Evolutionary conservation across 1,284 basidiomycete species (phyloP), one percentile per base, ranked within the genome.

Genomic region (Limonomyces culmigenus): DNA sequence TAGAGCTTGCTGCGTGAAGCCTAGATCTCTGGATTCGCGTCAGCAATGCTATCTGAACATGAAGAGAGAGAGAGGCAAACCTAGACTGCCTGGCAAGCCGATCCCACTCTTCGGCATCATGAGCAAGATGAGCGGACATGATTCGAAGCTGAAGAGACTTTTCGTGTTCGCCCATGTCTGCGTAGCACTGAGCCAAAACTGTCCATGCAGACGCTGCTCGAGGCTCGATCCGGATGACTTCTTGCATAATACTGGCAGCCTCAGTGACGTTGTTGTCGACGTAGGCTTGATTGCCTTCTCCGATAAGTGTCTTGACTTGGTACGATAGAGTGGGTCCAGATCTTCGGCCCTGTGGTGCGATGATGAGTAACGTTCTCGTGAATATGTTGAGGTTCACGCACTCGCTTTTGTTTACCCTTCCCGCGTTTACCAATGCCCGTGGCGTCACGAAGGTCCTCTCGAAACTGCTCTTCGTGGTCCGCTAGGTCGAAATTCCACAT

Each of bases 181-280:
- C 67, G 47, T 85, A 78, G 45, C 81, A 83, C 42, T 78, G 72
- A 1, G 81, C 85, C 3, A 95, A 67, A 0, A 89, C 85, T 6
- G 74, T 70, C 91, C 92, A 96, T 0, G 91, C 86, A 3, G 74
- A 58, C 3, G 69, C 65, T 6, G 88, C 83, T 21, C 81, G 74
- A 2, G 91, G 88, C 52, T 97, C 92, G 39, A 92, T 88, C 6
- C 87, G 73, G 39, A 97, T 89, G 43, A 96, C 85, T 50, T 97
- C 87, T 50, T 84, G 75, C 67, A 92, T 85, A 32, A 79, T 69
- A 16, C 71, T 67, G 23, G 88, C 77, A 1, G 88, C 80, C 43
- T 77, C 68, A 2, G 65, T 58, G 14, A 77, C 60, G 41, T 86
- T 59, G 35, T 63, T 68, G 45, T 81, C 74, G 35, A 91, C 73